These are phyloP conservation scores for Narthecium ossifragum DNA, from an alignment of 106 monocot species.

Conservation along the genomic window DNA sequence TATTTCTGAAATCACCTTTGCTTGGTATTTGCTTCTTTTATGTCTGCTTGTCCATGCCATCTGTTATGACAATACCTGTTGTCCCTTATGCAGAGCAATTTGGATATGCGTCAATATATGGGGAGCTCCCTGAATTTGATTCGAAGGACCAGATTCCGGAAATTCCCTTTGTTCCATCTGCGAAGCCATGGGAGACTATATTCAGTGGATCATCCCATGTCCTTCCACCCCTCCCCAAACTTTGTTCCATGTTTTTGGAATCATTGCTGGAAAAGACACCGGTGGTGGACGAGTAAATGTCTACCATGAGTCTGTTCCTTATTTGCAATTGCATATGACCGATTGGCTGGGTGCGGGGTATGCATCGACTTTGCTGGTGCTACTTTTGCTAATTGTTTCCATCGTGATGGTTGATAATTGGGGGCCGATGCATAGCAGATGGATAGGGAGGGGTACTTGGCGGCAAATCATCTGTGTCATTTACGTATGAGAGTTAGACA, in stretches of 20 bases:
- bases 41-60: not conserved
- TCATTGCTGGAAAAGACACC: slow-evolving; percentile 68
- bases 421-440: too few species aligned
- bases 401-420: too few species aligned
- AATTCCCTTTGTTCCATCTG: slow-evolving; percentile 55
- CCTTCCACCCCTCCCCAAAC: slow-evolving; percentile 72
- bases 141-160: slow-evolving; percentile 19
- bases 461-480: too few species aligned
- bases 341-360: too few species aligned
- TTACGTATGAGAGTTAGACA: too few species aligned
- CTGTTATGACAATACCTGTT: not conserved
- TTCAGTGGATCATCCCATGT: slow-evolving; percentile 81
- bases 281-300: slow-evolving; percentile 12
- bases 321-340: too few species aligned
- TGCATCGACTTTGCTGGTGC: too few species aligned
- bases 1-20: not conserved
- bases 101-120: slow-evolving; percentile 88
- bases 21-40: not conserved
- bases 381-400: too few species aligned
- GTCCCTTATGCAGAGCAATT: slow-evolving; percentile 22
- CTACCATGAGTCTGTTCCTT: too few species aligned
- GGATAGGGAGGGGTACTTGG: too few species aligned
- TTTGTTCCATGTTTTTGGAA: slow-evolving; percentile 66
- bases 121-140: slow-evolving; percentile 52
- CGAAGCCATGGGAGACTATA: slow-evolving; percentile 87